These are phyloP conservation scores for Marasmius tenuissimus DNA, from an alignment of 1,284 basidiomycete species.

Conservation along the genomic window DNA sequence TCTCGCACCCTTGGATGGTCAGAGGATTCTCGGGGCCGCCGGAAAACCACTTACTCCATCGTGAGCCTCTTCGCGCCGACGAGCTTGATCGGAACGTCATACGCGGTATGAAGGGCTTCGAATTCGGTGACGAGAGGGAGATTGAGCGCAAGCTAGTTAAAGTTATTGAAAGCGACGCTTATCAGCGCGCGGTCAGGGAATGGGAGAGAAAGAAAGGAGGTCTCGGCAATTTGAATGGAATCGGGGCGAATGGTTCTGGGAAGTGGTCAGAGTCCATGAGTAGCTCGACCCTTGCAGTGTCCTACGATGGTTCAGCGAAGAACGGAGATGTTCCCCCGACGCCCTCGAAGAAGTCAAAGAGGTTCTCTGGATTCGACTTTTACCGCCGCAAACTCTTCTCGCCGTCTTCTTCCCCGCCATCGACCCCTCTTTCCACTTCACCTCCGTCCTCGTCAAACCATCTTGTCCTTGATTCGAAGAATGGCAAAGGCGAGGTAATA, in stretches of 20 bases:
- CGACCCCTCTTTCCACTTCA: conserved; percentile 27
- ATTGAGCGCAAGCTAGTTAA: conserved; percentile 76
- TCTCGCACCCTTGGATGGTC: conserved; percentile 92
- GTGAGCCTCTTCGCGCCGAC: conserved; percentile 84
- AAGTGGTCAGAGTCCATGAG: conserved; percentile 57
- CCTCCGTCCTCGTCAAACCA: conserved; percentile 58
- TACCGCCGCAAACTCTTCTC: conserved; percentile 90
- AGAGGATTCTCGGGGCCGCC: conserved; percentile 85
- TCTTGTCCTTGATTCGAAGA: conserved; percentile 43
- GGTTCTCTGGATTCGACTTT: conserved; percentile 94
- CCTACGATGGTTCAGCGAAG: conserved; percentile 51
- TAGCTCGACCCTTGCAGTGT: conserved; percentile 66
- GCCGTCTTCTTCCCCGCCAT: conserved; percentile 58
- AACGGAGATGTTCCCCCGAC: conserved; percentile 41
- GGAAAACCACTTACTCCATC: conserved; percentile 82
- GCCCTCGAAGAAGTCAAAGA: conserved; percentile 57
- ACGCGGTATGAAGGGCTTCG: conserved; percentile 93
- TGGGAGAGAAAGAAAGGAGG: conserved; percentile 76
- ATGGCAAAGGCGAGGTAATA: conserved; percentile 49
- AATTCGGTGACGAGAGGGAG: conserved; percentile 89
- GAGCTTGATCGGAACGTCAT: conserved; percentile 89
- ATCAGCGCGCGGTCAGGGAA: conserved; percentile 68
- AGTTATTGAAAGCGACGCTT: conserved; percentile 80
- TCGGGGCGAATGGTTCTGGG: conserved; percentile 28
- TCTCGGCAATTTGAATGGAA: conserved; percentile 39